These are phyloP conservation scores for Filosporella fistucella DNA, from an alignment of 495 filamentous ascomycete genomes.

Conservation along the genomic window DNA sequence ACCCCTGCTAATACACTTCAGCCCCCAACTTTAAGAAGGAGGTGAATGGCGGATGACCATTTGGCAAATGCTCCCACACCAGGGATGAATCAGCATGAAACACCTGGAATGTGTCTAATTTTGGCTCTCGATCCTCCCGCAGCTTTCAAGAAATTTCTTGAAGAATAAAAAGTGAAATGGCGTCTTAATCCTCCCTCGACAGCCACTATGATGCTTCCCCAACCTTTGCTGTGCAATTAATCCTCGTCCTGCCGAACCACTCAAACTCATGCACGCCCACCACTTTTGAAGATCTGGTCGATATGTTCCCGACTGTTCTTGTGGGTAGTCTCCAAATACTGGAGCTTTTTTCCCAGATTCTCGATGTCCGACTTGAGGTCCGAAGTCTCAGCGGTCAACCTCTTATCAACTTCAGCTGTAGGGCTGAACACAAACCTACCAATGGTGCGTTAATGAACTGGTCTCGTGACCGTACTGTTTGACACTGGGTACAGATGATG, in stretches of 20 bases:
- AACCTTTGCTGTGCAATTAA: too few species aligned
- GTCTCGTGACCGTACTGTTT: constrained; percentile 19
- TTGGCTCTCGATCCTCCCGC: not conserved
- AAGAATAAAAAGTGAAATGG: too few species aligned
- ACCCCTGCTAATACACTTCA: not conserved
- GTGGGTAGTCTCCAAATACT: constrained; percentile 90
- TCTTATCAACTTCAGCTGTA: constrained; percentile 66
- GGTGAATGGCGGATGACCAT: not conserved
- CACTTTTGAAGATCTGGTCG: constrained; percentile 70
- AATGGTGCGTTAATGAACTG: constrained; percentile 6
- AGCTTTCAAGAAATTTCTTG: too few species aligned
- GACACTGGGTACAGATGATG: constrained; percentile 13
- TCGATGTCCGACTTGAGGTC: constrained; percentile 73
- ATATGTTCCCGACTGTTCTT: constrained; percentile 89
- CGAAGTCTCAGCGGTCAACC: constrained; percentile 69
- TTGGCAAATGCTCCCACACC: too few species aligned
- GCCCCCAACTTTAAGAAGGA: constrained; percentile 3
- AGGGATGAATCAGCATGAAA: not conserved
- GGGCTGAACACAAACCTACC: constrained; percentile 81
- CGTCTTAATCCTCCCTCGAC: too few species aligned
- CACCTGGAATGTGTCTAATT: not conserved
- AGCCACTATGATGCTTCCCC: too few species aligned
- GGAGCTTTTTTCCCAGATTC: constrained; percentile 80
- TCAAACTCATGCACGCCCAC: constrained; percentile 17
- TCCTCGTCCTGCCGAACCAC: not conserved